Evolutionary conservation across 306 rosid genomes (phyloP), one percentile per base, ranked within the genome.

Genomic region (Astragalus glycyphyllos): DNA sequence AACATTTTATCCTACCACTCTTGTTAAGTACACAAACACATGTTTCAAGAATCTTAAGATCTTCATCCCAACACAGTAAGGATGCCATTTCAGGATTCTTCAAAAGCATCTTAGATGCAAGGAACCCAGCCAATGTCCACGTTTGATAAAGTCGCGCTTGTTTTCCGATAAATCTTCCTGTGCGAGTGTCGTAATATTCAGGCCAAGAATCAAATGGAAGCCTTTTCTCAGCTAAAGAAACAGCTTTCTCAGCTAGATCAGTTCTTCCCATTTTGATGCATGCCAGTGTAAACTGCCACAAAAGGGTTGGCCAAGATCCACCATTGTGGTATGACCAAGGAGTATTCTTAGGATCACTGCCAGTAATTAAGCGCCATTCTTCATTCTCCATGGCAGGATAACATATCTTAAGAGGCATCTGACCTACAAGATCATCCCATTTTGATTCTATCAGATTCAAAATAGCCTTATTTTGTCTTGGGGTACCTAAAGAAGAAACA

Each of bases 321-420:
- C 96, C 97, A 56, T 94, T 94, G 71, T 94, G 99, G 82, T 94
- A 94, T 54, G 99, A 94, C 99, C 97, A 94, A 31, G 99, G 88
- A 51, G 99, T 94, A 68, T 94, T 94, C 79, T 94, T 94, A 6
- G 99, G 99, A 82, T 94, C 97, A 14, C 96, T 80, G 75, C 99
- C 97, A 4, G 99, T 94, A 71, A 86, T 89, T 73, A 94, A 76
- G 69, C 90, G 97, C 97, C 97, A 94, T n/a, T 94, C 96, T 47
- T 94, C 96, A 35, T 31, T 37, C 81, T 94, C 99, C 86, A 94
- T 69, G 46, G 99, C 96, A 55, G 99, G 99, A 70, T 87, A 94
- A 53, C 92, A 89, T 44, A 94, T 89, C 86, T 94, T 91, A 9
- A 94, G 82, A 66, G 99, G 99, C 97, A 91, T 91, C 45, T 86